Evolutionary conservation across 2,329 filamentous ascomycete species (phyloP).

Genomic region (Colletotrichum karsti): DNA sequence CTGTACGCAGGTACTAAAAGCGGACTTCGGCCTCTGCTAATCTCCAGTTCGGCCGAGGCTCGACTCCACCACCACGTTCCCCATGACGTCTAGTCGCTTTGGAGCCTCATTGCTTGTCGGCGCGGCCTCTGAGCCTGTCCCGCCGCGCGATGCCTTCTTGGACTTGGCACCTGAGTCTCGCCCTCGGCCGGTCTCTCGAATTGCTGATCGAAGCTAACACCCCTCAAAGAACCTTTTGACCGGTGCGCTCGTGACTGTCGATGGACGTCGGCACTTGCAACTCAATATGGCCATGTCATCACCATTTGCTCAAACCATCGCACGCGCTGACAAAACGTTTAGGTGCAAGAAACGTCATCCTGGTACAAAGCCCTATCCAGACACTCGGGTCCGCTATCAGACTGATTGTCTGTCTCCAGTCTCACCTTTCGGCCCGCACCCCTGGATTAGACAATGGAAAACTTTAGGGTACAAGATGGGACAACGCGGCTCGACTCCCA

Average conservation of each 20-base stretch:
- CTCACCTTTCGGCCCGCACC: background rate
- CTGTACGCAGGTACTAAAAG: background rate
- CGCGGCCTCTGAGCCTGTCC: slow-evolving; percentile 1
- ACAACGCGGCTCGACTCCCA: background rate
- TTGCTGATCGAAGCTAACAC: background rate
- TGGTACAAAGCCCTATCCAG: background rate
- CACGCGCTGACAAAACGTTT: background rate
- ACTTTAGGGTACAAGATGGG: background rate
- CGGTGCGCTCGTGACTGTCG: background rate
- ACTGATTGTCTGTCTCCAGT: background rate
- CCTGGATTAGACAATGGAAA: background rate
- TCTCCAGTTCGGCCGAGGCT: slow-evolving; percentile 19
- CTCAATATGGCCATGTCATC: background rate
- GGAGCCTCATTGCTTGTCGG: slow-evolving; percentile 21
- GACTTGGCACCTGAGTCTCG: background rate
- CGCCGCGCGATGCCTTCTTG: slow-evolving; percentile 3
- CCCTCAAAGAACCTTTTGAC: background rate
- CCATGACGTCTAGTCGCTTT: slow-evolving; percentile 15
- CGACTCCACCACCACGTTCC: slow-evolving; percentile 9
- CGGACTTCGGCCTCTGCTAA: slow-evolving; percentile 27
- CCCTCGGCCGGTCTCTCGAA: background rate
- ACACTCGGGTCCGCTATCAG: background rate
- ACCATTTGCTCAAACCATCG: background rate
- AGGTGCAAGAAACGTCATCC: slow-evolving; percentile 5
- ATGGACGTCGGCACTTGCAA: background rate